Evolutionary conservation across 1,139 yeast species (phyloP).

Genomic region (Candida sp.): DNA sequence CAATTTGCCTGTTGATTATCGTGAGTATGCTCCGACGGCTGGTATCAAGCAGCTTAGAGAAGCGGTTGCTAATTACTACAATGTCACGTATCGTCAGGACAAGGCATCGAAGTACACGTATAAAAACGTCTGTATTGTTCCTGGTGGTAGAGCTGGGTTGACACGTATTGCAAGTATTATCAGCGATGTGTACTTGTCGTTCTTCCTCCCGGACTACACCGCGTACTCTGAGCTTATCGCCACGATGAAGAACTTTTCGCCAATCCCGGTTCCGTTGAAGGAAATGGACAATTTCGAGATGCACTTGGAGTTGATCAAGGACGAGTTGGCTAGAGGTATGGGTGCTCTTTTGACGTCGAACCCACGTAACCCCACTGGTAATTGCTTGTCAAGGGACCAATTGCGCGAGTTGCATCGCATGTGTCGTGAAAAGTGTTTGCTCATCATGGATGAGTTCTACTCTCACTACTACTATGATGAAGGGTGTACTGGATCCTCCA

Average conservation of each 20-base stretch:
- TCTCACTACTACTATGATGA: slow-evolving; percentile 68
- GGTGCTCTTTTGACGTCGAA: slow-evolving; percentile 65
- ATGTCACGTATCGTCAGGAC: slow-evolving; percentile 57
- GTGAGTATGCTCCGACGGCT: slow-evolving; percentile 71
- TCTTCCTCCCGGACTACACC: slow-evolving; percentile 71
- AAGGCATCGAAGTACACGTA: slow-evolving; percentile 60
- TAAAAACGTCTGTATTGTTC: slow-evolving; percentile 70
- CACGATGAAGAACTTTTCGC: slow-evolving; percentile 67
- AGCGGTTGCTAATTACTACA: slow-evolving; percentile 67
- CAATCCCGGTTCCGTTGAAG: slow-evolving; percentile 68
- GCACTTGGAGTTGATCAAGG: slow-evolving; percentile 58
- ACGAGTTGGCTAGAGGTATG: slow-evolving; percentile 65
- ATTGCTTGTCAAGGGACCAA: slow-evolving; percentile 56
- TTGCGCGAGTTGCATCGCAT: slow-evolving; percentile 56
- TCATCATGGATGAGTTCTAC: slow-evolving; percentile 73
- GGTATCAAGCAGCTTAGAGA: slow-evolving; percentile 62
- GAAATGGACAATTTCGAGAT: slow-evolving; percentile 65
- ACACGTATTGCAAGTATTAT: slow-evolving; percentile 71
- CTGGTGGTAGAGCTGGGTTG: slow-evolving; percentile 74
- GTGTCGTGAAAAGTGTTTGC: slow-evolving; percentile 60
- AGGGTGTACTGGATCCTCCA: slow-evolving; percentile 59
- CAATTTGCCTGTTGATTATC: slow-evolving; percentile 54
- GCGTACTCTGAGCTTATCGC: slow-evolving; percentile 76
- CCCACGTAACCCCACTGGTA: slow-evolving; percentile 74
- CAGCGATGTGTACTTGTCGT: slow-evolving; percentile 63